phyloP scores from a whole-genome alignment of 495 filamentous ascomycete species.

The Aspergillus nanangensis region DNA sequence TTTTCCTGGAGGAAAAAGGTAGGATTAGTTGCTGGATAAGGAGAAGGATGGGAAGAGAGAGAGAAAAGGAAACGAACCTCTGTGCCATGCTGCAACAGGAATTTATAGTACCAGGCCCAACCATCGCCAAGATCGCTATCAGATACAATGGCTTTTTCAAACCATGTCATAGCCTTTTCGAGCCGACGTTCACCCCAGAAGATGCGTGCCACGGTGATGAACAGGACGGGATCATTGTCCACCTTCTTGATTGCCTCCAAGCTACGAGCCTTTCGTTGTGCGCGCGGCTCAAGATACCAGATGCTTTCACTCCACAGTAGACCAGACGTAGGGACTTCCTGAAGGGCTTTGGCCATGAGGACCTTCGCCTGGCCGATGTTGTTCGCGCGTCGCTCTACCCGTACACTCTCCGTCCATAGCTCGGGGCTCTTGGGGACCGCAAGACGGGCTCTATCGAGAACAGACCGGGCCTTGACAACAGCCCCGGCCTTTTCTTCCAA shows the following conservation, averaged over 20 bases:
- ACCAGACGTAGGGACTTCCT: conserved; percentile 86
- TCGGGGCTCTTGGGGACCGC: conserved; percentile 78
- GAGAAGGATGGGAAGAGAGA: neutral
- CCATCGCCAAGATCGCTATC: conserved; percentile 86
- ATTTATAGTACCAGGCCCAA: conserved; percentile 99
- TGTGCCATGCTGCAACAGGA: conserved; percentile 83
- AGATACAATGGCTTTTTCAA: conserved; percentile 86
- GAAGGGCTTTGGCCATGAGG: conserved; percentile 86
- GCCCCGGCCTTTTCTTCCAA: conserved; percentile 83
- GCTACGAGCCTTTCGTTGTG: conserved; percentile 83
- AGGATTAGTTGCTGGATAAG: neutral
- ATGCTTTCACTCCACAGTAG: conserved; percentile 91
- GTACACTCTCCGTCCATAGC: conserved; percentile 87
- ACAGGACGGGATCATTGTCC: conserved; percentile 83
- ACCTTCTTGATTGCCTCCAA: conserved; percentile 95
- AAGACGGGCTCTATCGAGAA: conserved; percentile 85
- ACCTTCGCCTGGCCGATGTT: conserved; percentile 80
- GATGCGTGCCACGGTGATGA: conserved; percentile 70
- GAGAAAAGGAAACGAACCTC: conserved; percentile 38
- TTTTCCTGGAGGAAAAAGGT: conserved; percentile 56
- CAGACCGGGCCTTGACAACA: conserved; percentile 83
- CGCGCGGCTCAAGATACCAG: conserved; percentile 85
- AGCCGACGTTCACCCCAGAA: conserved; percentile 78
- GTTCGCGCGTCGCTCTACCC: conserved; percentile 84
- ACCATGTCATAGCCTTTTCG: conserved; percentile 92